These are phyloP conservation scores for Gymnopilus dilepis DNA, from an alignment of 768 basidiomycete species.

Conservation along the genomic window DNA sequence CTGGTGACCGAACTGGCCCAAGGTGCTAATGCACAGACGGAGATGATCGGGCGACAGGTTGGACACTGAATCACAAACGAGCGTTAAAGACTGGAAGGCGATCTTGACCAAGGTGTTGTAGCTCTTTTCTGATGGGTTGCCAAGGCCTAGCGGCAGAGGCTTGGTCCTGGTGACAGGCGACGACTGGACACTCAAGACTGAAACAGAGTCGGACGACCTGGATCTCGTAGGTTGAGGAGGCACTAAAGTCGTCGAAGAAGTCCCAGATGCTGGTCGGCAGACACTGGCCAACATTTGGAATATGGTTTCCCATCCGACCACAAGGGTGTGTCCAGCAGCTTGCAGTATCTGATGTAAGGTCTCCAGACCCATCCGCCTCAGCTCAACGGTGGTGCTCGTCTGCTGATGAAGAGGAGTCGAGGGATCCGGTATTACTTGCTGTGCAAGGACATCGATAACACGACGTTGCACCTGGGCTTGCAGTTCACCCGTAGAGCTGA, in stretches of 20 bases:
- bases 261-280: conserved; percentile 61
- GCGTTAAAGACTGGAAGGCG: conserved; percentile 90
- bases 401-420: conserved; percentile 36
- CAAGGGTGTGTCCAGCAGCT: conserved; percentile 87
- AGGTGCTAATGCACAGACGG: conserved; percentile 85
- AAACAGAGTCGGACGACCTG: conserved; percentile 46
- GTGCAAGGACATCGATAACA: conserved; percentile 83
- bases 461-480: conserved; percentile 78
- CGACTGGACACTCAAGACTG: conserved; percentile 44
- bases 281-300: conserved; percentile 93
- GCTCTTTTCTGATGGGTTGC: conserved; percentile 68
- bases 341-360: conserved; percentile 91
- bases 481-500: conserved; percentile 61
- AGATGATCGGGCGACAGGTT: conserved; percentile 82
- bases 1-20: conserved; percentile 92
- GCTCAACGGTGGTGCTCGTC: conserved; percentile 65
- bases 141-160: conserved; percentile 53
- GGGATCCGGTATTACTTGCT: conserved; percentile 70
- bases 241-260: conserved; percentile 32
- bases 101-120: conserved; percentile 84
- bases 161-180: conserved; percentile 28
- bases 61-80: conserved; percentile 93
- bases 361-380: conserved; percentile 88
- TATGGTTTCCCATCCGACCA: conserved; percentile 92
- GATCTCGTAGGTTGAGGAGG: conserved; percentile 32